Base-by-base conservation (phyloP, 306 rosid genomes). In the Corylus americana region DNA sequence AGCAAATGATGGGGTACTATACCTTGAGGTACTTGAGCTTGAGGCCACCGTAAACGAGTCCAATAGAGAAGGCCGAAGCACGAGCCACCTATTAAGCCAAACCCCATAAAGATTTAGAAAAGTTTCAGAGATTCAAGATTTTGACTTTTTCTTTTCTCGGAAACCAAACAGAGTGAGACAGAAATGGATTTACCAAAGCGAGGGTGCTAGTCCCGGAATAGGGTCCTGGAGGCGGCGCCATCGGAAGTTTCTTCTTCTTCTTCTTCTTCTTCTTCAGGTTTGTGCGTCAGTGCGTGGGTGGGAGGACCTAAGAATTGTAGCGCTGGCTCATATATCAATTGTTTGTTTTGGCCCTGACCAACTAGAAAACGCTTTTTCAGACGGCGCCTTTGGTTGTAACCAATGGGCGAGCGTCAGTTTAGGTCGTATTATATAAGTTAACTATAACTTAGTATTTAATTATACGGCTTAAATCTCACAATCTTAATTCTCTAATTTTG, bases 201-300 rank as follows among this genome's bases (percentile, higher is more conserved):
- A 94, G 89, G 68, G 98, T 92, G 88, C 98, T 94, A 75, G 90
- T 87, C 13, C 98, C 98, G 22, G 98, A 94, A 81, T 94, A 94
- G 73, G 91, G 98, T 58, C 97, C 97, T 16, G 97, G 91, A 79
- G 92, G 97, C 0, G 92, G 90, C 37, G 98, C 88, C 98, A 94
- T 92, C 12, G 69, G 82, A 86, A 58, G 77, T 49, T 17, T 42
- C 42, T 39, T 20, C 58, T 67, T 16, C 29, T 20, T 31, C 47
- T 20, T 31, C 47, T 35, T 25, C 61, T 27, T 31, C 51, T 45
- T 14, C 57, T 11, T 68, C 71, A 53, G 51, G 17, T 57, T 44
- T 11, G 73, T 47, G 75, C 35, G 35, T 16, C 74, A 5, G 16
- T 50, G 71, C 35, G 35, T 16, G 78, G 4, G 16, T 50, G 71